phyloP scores from a whole-genome alignment of 257 asterid species.

The Vinca minor region DNA sequence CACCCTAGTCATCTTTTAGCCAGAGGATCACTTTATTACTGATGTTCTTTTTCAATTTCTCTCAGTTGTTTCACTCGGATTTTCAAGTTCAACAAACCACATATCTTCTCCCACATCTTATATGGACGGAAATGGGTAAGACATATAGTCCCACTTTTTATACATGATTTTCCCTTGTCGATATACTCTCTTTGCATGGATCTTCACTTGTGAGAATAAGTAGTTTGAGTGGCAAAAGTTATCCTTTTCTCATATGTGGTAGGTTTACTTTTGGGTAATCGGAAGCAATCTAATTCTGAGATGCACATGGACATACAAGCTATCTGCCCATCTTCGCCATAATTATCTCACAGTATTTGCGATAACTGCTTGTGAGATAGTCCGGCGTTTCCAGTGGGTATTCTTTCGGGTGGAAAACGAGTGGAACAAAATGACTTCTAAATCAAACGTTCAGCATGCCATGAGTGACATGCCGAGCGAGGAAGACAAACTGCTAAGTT shows the following conservation, averaged over 20 bases:
- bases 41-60: slow-evolving; percentile 11
- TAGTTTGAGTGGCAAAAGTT: background rate
- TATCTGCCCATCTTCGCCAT: slow-evolving; percentile 95
- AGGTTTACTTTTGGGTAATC: slow-evolving; percentile 83
- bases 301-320: slow-evolving; percentile 95
- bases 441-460: slow-evolving; percentile 42
- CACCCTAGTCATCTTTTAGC: background rate
- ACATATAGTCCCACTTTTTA: slow-evolving; percentile 3
- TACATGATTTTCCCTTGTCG: background rate
- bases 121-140: slow-evolving; percentile 91
- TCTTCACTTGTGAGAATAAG: background rate
- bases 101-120: slow-evolving; percentile 45
- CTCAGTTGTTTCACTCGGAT: slow-evolving; percentile 86
- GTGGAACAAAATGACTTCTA: slow-evolving; percentile 64
- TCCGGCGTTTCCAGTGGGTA: slow-evolving; percentile 90
- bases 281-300: slow-evolving; percentile 82
- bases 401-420: slow-evolving; percentile 93
- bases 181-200: background rate
- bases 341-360: slow-evolving; percentile 68
- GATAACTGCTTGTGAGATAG: slow-evolving; percentile 67
- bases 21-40: slow-evolving; percentile 1
- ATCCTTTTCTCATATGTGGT: slow-evolving; percentile 15
- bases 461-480: slow-evolving; percentile 43
- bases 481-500: slow-evolving; percentile 57
- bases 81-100: slow-evolving; percentile 85